These are phyloP conservation scores for Naumovozyma castellii DNA, from an alignment of 805 yeast species.

Conservation along the genomic window DNA sequence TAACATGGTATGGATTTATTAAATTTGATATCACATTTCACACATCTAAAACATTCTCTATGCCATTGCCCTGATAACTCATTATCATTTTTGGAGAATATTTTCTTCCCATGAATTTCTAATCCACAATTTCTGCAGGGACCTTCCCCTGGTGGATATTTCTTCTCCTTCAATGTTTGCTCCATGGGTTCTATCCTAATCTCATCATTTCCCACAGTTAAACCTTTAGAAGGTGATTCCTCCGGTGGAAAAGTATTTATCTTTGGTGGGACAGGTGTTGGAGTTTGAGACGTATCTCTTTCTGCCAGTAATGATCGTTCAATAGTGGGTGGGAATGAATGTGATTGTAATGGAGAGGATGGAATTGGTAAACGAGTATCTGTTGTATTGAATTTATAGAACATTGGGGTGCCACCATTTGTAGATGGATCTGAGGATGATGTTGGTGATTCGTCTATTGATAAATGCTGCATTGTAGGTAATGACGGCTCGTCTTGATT, in stretches of 20 bases:
- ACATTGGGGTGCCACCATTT: conserved; percentile 17
- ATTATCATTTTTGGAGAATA: conserved; percentile 69
- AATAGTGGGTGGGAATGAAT: not conserved
- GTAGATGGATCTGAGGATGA: conserved; percentile 2
- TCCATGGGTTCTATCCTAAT: not conserved
- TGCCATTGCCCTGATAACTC: conserved; percentile 87
- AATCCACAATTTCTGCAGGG: conserved; percentile 70
- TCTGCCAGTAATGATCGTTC: not conserved
- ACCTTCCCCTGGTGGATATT: conserved; percentile 54
- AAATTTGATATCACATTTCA: conserved; percentile 48
- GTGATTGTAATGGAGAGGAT: not conserved
- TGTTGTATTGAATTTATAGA: conserved; percentile 13
- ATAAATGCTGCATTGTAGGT: not conserved
- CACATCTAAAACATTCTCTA: conserved; percentile 71
- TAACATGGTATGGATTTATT: conserved; percentile 61
- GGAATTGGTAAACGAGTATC: not conserved
- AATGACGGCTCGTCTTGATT: not conserved
- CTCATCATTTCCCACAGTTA: not conserved
- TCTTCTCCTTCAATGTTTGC: conserved; percentile 1
- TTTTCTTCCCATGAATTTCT: conserved; percentile 51
- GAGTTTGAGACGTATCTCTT: not conserved
- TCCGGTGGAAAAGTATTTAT: not conserved
- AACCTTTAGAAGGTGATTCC: not conserved
- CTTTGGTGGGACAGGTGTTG: not conserved
- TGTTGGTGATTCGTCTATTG: not conserved